These are phyloP conservation scores for Coelastrella sp. DNA, from an alignment of 139 green algal genomes.

Conservation along the genomic window DNA sequence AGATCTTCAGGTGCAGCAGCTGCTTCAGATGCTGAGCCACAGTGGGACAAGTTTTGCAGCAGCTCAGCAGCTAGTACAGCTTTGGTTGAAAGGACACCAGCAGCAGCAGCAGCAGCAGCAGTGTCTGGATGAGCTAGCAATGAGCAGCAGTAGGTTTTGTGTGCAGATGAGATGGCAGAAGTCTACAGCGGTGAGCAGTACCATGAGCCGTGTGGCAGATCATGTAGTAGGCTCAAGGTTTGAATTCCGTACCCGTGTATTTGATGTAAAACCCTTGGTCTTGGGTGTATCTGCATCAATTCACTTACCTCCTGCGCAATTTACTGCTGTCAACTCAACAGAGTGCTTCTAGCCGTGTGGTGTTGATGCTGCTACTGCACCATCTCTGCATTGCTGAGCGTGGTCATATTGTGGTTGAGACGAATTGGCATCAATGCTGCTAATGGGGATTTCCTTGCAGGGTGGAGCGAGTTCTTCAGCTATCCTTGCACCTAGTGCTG, in stretches of 20 bases:
- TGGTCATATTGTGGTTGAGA: neutral
- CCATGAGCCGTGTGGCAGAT: neutral
- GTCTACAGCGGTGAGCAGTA: neutral
- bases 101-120: slow-evolving; percentile 56
- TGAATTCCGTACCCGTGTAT: neutral
- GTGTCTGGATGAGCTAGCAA: slow-evolving; percentile 80
- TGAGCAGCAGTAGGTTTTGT: slow-evolving; percentile 78
- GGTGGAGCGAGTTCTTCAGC: neutral
- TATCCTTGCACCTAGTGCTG: neutral
- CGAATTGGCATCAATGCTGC: neutral
- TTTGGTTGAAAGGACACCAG: slow-evolving; percentile 38
- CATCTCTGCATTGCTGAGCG: neutral
- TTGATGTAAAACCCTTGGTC: no score
- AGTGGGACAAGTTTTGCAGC: neutral
- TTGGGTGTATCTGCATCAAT: no score
- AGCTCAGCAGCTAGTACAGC: slow-evolving; percentile 41
- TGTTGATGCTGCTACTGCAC: no score
- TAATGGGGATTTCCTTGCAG: neutral
- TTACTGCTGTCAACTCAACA: no score
- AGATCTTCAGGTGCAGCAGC: neutral
- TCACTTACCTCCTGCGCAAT: no score
- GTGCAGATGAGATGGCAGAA: slow-evolving; percentile 27
- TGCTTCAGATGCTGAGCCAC: neutral
- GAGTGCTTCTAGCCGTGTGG: no score
- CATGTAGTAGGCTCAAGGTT: neutral